phyloP scores from a whole-genome alignment of 495 filamentous ascomycete genomes.

The Aspergillus affinis region DNA sequence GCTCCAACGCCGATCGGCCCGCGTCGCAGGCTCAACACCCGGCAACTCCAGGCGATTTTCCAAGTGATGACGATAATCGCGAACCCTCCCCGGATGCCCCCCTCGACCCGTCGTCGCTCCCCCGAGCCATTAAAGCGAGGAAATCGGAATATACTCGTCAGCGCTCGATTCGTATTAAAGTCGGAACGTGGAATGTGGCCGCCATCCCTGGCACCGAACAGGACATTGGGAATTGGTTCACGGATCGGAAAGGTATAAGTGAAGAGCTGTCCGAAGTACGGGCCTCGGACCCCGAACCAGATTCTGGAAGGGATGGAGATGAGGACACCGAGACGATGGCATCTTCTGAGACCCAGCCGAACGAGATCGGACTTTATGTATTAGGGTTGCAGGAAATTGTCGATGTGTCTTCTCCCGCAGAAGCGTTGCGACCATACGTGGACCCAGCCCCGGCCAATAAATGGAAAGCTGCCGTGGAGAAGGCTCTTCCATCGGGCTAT shows the following conservation, averaged over 20 bases:
- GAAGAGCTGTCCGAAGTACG: conserved; percentile 53
- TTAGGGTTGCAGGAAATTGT: conserved; percentile 91
- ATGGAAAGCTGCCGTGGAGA: conserved; percentile 74
- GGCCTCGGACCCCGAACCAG: conserved; percentile 7
- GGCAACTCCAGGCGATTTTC: conserved; percentile 17
- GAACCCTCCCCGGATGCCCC: conserved; percentile 18
- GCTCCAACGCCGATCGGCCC: conserved; percentile 11
- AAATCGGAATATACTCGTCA: conserved; percentile 74
- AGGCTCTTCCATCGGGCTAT: conserved; percentile 76
- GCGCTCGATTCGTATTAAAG: conserved; percentile 71
- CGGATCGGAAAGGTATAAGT: conserved; percentile 68
- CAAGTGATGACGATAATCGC: conserved; percentile 22
- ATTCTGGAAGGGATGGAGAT: background rate
- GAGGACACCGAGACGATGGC: background rate
- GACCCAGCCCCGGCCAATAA: conserved; percentile 68
- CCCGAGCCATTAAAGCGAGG: conserved; percentile 65
- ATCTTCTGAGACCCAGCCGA: conserved; percentile 24
- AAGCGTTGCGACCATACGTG: conserved; percentile 66
- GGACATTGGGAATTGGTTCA: conserved; percentile 84
- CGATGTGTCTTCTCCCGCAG: conserved; percentile 69
- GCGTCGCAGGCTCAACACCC: conserved; percentile 7
- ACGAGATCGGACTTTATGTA: conserved; percentile 83
- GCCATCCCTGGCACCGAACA: conserved; percentile 77
- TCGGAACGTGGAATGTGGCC: conserved; percentile 95
- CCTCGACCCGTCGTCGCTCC: conserved; percentile 45